Evolutionary conservation across 2,329 filamentous ascomycete genomes (phyloP).

Genomic region (Gliomastix tumulicola): DNA sequence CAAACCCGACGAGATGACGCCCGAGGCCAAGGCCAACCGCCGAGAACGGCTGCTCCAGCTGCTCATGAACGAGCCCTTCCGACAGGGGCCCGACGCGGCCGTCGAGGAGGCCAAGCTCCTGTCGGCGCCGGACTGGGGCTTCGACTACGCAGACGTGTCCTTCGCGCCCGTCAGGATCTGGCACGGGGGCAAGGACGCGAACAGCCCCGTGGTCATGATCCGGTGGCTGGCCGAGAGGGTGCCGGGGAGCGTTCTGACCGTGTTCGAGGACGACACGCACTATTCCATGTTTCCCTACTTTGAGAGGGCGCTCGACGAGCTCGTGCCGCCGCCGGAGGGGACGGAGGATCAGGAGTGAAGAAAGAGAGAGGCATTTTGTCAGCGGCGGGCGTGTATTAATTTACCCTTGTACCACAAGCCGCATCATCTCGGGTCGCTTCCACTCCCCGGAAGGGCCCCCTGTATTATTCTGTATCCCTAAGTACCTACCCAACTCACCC

Average conservation of each 20-base stretch:
- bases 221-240: conserved; percentile 26
- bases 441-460: no score
- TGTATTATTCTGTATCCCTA: no score
- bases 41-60: conserved; percentile 17
- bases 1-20: background rate
- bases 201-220: conserved; percentile 22
- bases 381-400: no score
- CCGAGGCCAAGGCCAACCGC: conserved; percentile 8
- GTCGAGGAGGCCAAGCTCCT: conserved; percentile 21
- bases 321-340: no score
- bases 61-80: conserved; percentile 19
- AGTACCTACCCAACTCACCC: no score
- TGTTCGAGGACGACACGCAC: conserved; percentile 17
- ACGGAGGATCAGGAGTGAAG: no score
- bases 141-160: conserved; percentile 17
- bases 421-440: no score
- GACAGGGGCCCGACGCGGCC: conserved; percentile 13
- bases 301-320: background rate
- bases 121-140: conserved; percentile 17
- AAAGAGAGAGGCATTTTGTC: no score
- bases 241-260: conserved; percentile 20
- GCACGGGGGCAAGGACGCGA: conserved; percentile 21
- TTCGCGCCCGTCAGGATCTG: conserved; percentile 18
- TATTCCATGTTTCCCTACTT: background rate
- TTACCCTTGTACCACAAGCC: no score